Evolutionary conservation across 495 filamentous ascomycete genomes (phyloP), one percentile per base, ranked within the genome.

Genomic region (Neurospora sp.): DNA sequence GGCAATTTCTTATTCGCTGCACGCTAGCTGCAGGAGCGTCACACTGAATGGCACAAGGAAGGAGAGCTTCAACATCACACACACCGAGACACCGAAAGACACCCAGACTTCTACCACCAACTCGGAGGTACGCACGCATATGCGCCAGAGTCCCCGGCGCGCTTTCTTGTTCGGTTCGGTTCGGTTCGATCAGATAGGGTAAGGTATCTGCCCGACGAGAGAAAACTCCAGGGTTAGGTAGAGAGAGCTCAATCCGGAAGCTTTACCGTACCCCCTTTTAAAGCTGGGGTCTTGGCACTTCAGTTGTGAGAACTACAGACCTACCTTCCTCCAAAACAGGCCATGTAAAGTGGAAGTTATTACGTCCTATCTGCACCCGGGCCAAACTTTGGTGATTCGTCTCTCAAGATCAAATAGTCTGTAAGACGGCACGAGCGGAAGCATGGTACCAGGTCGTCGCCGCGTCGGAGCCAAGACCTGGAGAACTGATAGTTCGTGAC

Each of bases 1-100:
- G 79, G 75, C 76, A 81, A 72, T 81, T 81, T 81, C 78, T 79
- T 54, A 80, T 81, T 81, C 77, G 79, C 77, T 76, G 73, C 15
- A 36, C 69, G 72, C 71, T 40, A 45, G 71, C 72, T 74, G 74
- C 73, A 76, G 73, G 72, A 76, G 72, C 72, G 74, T 74, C 70
- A 66, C 69, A 74, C 62, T 73, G 74, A 59, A 73, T 73, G 72
- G 62, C 42, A 62, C 38, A 48, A 17, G 15, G 17, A 39, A 40
- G 69, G 38, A 28, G 40, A 72, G 19, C 21, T 54, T 70, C 70
- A 43, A 34, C 71, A 34, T 48, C 71, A 69, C 10, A 37, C 42
- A 72, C 71, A 11, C 48, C 71, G 40, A 69, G 39, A 34, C 37
- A 43, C 54, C 72, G 66, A 54, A 70, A 28, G 21, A 71, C 21